phyloP scores from a whole-genome alignment of 108 stramenopile species.

The Conticribra weissflogii region DNA sequence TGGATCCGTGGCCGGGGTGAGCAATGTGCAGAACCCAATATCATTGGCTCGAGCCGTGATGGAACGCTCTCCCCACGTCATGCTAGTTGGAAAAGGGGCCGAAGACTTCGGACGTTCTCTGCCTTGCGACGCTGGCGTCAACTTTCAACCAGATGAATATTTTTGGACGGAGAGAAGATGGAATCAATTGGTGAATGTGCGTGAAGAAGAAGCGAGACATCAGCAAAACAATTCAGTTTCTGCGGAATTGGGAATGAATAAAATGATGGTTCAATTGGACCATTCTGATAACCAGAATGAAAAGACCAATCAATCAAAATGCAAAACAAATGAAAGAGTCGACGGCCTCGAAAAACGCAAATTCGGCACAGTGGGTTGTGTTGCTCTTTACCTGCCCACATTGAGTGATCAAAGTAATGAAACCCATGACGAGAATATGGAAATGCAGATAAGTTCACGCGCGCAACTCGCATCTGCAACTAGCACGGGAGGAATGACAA shows the following conservation, averaged over 20 bases:
- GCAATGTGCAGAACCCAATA: constrained; percentile 36
- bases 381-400: constrained; percentile 22
- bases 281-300: constrained; percentile 6
- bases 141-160: constrained; percentile 28
- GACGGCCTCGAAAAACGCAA: constrained; percentile 11
- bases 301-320: too few species aligned
- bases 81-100: constrained; percentile 37
- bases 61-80: constrained; percentile 35
- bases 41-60: constrained; percentile 34
- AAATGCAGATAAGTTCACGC: neutral
- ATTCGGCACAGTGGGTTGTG: constrained; percentile 46
- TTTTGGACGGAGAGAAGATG: constrained; percentile 43
- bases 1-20: constrained; percentile 33
- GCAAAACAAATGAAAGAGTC: neutral
- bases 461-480: constrained; percentile 42
- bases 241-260: too few species aligned
- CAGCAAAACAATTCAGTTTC: constrained; percentile 4
- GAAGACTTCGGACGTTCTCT: constrained; percentile 31
- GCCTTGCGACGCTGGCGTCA: constrained; percentile 14
- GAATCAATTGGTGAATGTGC: constrained; percentile 20
- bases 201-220: constrained; percentile 4
- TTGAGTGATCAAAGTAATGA: neutral
- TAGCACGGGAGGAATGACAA: constrained; percentile 48
- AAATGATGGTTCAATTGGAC: constrained; percentile 35
- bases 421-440: neutral